A percentile compares a stretch with the other conserved stretches of the same genome.
Evolutionary conservation across 306 rosid genomes (phyloP).

Genomic region (Sphenostylis stenocarpa): DNA sequence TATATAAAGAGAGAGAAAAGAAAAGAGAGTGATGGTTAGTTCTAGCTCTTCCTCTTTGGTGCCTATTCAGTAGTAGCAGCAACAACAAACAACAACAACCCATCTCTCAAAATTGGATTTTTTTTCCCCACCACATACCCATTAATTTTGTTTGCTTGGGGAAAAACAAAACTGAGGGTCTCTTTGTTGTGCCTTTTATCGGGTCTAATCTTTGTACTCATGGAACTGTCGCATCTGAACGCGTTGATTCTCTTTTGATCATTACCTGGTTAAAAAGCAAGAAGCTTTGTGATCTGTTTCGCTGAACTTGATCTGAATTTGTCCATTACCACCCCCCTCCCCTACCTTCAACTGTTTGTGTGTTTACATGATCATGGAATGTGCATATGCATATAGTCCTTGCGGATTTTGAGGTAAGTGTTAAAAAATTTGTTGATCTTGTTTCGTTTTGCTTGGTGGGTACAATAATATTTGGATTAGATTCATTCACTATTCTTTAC

Average conservation of each 20-base stretch:
- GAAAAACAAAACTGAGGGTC: conserved; percentile 45
- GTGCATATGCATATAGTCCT: conserved; percentile 32
- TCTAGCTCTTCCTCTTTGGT: conserved; percentile 44
- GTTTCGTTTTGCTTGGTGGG: conserved; percentile 11
- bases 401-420: conserved; percentile 46
- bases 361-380: conserved; percentile 35
- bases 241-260: conserved; percentile 49
- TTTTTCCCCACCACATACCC: conserved; percentile 10
- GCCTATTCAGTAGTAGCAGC: conserved; percentile 40
- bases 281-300: conserved; percentile 53
- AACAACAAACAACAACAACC: conserved; percentile 1
- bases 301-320: conserved; percentile 50
- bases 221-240: conserved; percentile 76
- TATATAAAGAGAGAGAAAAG: conserved; percentile 4
- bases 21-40: conserved; percentile 45
- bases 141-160: conserved; percentile 35
- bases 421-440: conserved; percentile 20
- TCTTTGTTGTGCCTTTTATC: conserved; percentile 16
- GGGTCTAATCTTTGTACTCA: conserved; percentile 85
- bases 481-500: neutral
- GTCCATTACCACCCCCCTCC: neutral
- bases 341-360: conserved; percentile 12
- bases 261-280: conserved; percentile 34
- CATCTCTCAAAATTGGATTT: conserved; percentile 44
- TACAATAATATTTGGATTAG: conserved; percentile 25